These are phyloP conservation scores for Cladophialophora immunda DNA, from an alignment of 2,329 filamentous ascomycete species.

Conservation along the genomic window DNA sequence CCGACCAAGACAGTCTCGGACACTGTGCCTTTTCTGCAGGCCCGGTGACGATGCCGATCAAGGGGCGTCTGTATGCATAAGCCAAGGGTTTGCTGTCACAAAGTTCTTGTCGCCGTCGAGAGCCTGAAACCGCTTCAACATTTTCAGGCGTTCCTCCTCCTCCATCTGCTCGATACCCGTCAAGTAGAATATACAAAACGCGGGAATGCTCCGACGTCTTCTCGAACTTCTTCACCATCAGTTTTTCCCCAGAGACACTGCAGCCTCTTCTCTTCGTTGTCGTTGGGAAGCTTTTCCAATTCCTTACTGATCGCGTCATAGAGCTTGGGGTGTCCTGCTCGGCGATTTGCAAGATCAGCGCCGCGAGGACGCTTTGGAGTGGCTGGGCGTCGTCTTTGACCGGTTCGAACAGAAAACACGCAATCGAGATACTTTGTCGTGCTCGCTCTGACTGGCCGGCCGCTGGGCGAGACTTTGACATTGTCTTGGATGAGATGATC, in stretches of 20 bases:
- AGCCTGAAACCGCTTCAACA: conserved; percentile 2
- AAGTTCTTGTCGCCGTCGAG: background rate
- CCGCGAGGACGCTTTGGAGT: background rate
- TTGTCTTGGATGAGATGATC: too few species aligned
- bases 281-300: background rate
- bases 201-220: too few species aligned
- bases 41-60: background rate
- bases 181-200: too few species aligned
- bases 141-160: background rate
- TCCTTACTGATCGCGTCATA: background rate
- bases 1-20: background rate
- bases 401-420: too few species aligned
- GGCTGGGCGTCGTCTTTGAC: background rate
- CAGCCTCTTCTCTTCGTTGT: too few species aligned
- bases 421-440: too few species aligned
- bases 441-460: too few species aligned
- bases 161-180: too few species aligned
- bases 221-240: too few species aligned
- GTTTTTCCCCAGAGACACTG: too few species aligned
- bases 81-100: too few species aligned
- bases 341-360: conserved; percentile 4
- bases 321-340: conserved; percentile 7
- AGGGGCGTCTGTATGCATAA: conserved; percentile 4
- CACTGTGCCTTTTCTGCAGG: conserved; percentile 8
- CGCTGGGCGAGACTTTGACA: too few species aligned